These are phyloP conservation scores for Hanseniaspora pseudoguilliermondii DNA, from an alignment of 805 yeast species.

Conservation along the genomic window DNA sequence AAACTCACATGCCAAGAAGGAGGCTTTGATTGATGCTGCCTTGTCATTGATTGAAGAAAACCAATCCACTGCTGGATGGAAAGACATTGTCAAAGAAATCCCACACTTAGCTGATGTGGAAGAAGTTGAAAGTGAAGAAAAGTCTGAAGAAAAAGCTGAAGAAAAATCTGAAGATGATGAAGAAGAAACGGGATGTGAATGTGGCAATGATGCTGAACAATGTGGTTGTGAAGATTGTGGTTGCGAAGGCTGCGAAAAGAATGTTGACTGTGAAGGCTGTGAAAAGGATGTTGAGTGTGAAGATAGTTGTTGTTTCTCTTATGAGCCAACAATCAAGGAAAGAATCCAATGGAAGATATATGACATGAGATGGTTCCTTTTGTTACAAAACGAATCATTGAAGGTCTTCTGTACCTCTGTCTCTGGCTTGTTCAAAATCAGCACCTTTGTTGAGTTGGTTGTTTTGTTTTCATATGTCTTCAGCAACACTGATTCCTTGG, in stretches of 20 bases:
- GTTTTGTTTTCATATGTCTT: conserved; percentile 2
- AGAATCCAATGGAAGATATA: conserved; percentile 10
- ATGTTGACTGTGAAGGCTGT: background rate
- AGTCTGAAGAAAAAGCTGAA: background rate
- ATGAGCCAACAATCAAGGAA: conserved; percentile 11
- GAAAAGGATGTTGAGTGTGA: background rate
- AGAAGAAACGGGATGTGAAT: background rate
- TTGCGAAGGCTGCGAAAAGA: background rate
- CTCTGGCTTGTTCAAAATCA: conserved; percentile 5
- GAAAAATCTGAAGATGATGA: background rate
- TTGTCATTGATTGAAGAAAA: background rate
- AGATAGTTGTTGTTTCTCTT: conserved; percentile 7
- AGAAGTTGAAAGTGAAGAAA: background rate
- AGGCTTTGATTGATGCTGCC: conserved; percentile 1
- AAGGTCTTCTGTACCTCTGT: conserved; percentile 10
- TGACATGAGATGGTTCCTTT: conserved; percentile 9
- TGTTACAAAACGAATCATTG: conserved; percentile 3
- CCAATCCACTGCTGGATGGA: background rate
- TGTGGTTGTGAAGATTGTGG: background rate
- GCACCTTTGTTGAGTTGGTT: background rate
- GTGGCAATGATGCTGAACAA: background rate
- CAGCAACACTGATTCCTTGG: background rate
- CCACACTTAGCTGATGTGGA: conserved; percentile 9
- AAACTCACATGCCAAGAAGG: conserved; percentile 2
- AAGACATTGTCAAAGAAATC: background rate